Conservation (phyloP, 2,329 filamentous ascomycete species). For the Cladosporium halotolerans region DNA sequence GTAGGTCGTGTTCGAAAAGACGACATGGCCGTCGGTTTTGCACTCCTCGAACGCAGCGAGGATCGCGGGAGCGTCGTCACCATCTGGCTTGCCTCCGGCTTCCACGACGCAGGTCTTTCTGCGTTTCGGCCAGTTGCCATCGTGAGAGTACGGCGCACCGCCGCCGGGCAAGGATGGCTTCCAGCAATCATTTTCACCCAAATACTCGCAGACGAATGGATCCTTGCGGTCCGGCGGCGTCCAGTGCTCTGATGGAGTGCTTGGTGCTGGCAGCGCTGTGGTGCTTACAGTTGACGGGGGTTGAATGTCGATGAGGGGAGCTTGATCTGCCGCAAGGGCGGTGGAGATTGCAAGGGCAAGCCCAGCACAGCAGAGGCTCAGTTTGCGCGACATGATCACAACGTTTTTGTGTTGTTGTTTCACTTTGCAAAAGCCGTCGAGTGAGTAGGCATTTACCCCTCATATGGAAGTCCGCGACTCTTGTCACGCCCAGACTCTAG, state of each 20-base stretch:
- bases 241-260: slow-evolving; percentile 15
- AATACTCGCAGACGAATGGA: slow-evolving; percentile 23
- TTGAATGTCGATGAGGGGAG: neutral
- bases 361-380: neutral
- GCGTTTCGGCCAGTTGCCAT: slow-evolving; percentile 19
- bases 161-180: slow-evolving; percentile 16
- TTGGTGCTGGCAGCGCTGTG: slow-evolving; percentile 12
- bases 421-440: neutral
- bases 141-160: slow-evolving; percentile 19
- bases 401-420: neutral
- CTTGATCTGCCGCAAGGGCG: neutral
- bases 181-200: slow-evolving; percentile 24
- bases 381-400: neutral
- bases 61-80: slow-evolving; percentile 49
- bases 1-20: slow-evolving; percentile 47
- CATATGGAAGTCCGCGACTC: neutral
- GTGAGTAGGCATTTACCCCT: neutral
- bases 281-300: slow-evolving; percentile 7
- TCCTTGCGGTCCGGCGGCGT: slow-evolving; percentile 19
- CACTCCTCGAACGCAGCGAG: slow-evolving; percentile 47
- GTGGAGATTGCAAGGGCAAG: neutral
- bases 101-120: slow-evolving; percentile 19
- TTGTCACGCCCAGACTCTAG: slow-evolving; percentile 2
- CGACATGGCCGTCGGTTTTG: slow-evolving; percentile 44
- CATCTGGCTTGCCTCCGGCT: slow-evolving; percentile 12